A percentile compares a stretch with the other conserved stretches of the same genome.
Evolutionary conservation across 148 eudicot genomes (phyloP).

Genomic region (Chenopodium suecicum): DNA sequence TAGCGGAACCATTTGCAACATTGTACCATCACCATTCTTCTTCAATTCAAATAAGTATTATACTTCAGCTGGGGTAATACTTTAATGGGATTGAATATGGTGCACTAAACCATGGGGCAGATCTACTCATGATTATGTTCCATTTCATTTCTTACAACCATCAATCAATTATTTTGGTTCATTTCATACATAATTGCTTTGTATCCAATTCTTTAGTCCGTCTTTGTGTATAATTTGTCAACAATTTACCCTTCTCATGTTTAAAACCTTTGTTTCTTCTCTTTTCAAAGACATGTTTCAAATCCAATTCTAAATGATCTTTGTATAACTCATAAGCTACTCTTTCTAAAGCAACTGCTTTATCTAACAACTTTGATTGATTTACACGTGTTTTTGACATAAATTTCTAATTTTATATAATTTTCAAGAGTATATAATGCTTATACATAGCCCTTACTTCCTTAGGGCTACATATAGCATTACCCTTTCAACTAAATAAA

Average conservation of each 20-base stretch:
- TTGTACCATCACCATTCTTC: not conserved
- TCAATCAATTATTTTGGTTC: too few relatives aligned
- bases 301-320: not conserved
- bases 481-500: too few relatives aligned
- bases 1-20: not conserved
- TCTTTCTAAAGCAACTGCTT: not conserved
- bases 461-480: too few relatives aligned
- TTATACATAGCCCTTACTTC: too few relatives aligned
- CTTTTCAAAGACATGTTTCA: too few relatives aligned
- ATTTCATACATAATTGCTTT: not conserved
- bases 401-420: too few relatives aligned
- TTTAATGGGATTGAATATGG: not conserved
- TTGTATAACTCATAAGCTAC: not conserved
- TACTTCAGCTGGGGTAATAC: not conserved
- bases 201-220: not conserved
- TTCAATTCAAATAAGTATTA: not conserved
- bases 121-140: not conserved
- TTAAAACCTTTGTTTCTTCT: not conserved
- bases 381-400: too few relatives aligned
- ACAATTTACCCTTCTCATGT: not conserved
- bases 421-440: too few relatives aligned
- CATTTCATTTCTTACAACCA: not conserved
- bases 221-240: not conserved
- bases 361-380: too few relatives aligned
- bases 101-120: not conserved